Evolutionary conservation across 805 yeast genomes (phyloP), one percentile per base, ranked within the genome.

Genomic region (Geotrichum ghanense): DNA sequence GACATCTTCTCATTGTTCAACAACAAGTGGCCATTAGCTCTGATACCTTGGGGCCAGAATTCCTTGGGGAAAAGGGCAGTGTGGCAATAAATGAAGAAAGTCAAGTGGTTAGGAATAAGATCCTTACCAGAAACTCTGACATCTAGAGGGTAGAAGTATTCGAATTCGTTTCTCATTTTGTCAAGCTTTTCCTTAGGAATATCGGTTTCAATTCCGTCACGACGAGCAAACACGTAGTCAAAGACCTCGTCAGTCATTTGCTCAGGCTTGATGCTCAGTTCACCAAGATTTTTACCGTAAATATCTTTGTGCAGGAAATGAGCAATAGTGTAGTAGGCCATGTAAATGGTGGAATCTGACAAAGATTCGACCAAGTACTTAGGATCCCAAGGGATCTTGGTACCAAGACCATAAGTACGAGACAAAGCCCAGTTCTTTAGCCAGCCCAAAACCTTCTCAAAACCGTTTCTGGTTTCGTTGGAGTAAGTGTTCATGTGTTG

Each of bases 1-100:
- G 97, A 81, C 98, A 92, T 92, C 76, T 92, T 92, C 58, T 90
- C 92, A 64, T 92, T 90, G 72, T 92, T 92, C 65, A 92, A 76
- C 74, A 92, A 67, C 69, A 92, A 76, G 64, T 92, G 98, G 55
- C 98, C 98, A 60, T 92, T 92, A 53, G 85, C 84, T 69, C 98
- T 82, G 53, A 92, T 75, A 65, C 97, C 96, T 56, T 67, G 75
- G 52, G 97, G 98, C 97, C 97, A 92, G 73, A 76, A 78, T 57
- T 75, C 72, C 72, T 79, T 82, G 46, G 92, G 92, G 83, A 92
- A 92, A 48, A 92, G 65, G 14, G 97, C 97, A 56, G 85, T 88
- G 63, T 90, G 95, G 45, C 84, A 74, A 70, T 92, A 92, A 61
- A 92, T 78, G 77, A 83, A 88, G 77, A 92, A 92, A 16, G 97